Conservation (phyloP, 148 eudicot genomes). For the Camellia japonica region DNA sequence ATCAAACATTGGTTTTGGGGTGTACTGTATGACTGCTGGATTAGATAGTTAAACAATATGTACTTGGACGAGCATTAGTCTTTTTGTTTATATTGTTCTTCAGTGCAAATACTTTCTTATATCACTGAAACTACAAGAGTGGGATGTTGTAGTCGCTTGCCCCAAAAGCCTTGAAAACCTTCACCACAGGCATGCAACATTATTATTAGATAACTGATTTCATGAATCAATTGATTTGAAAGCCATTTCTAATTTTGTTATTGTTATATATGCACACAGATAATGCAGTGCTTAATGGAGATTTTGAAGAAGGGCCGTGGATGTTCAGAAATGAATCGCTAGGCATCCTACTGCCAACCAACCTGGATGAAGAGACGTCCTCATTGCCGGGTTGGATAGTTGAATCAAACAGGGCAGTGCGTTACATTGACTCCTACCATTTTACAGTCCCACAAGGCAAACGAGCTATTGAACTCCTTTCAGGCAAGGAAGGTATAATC, state of each 20-base stretch:
- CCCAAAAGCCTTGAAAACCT: background rate
- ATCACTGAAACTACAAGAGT: background rate
- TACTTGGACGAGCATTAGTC: too few relatives aligned
- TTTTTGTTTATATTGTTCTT: background rate
- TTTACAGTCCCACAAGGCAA: constrained; percentile 75
- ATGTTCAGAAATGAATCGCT: constrained; percentile 81
- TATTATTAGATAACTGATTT: too few relatives aligned
- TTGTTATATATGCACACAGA: constrained; percentile 31
- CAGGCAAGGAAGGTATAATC: constrained; percentile 96
- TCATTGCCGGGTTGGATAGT: constrained; percentile 96
- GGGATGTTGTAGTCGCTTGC: background rate
- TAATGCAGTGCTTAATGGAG: constrained; percentile 81
- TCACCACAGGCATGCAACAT: background rate
- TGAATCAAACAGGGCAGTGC: constrained; percentile 88
- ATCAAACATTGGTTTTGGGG: too few relatives aligned
- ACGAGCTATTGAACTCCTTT: constrained; percentile 78
- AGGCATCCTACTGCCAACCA: constrained; percentile 87
- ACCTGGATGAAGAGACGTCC: constrained; percentile 74
- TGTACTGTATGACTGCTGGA: too few relatives aligned
- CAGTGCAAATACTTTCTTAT: too few relatives aligned
- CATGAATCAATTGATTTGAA: background rate
- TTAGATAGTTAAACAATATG: too few relatives aligned
- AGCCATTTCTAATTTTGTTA: background rate
- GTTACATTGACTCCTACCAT: constrained; percentile 83
- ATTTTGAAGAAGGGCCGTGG: constrained; percentile 96